phyloP scores from a whole-genome alignment of 2,329 filamentous ascomycete species.

The Epichloe sylvatica region DNA sequence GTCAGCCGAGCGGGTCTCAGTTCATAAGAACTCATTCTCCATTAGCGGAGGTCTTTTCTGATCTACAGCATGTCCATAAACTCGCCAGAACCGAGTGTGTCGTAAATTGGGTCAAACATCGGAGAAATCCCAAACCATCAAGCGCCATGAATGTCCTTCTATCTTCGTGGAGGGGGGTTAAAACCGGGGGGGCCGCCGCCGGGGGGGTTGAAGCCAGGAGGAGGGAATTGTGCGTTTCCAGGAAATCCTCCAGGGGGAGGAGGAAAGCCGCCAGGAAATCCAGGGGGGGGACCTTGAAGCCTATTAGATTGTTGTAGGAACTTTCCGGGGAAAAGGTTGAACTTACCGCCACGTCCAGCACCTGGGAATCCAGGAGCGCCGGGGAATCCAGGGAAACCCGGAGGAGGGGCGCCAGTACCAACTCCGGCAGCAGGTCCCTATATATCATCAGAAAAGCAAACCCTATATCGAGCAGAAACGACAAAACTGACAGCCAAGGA shows the following conservation, averaged over 20 bases:
- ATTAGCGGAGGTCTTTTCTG: not conserved
- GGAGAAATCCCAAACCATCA: slow-evolving; percentile 12
- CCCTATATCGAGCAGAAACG: not conserved
- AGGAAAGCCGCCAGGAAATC: slow-evolving; percentile 36
- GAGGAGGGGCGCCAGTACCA: slow-evolving; percentile 56
- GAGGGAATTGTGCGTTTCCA: slow-evolving; percentile 9
- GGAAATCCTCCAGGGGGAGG: slow-evolving; percentile 30
- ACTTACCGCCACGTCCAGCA: slow-evolving; percentile 43
- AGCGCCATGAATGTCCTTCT: slow-evolving; percentile 16
- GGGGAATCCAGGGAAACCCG: slow-evolving; percentile 39
- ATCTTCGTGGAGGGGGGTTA: slow-evolving; percentile 57
- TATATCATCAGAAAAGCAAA: slow-evolving; percentile 10
- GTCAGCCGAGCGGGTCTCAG: not conserved
- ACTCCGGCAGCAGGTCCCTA: slow-evolving; percentile 75
- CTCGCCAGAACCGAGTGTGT: slow-evolving; percentile 9
- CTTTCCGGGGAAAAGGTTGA: slow-evolving; percentile 4
- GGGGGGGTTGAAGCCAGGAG: slow-evolving; percentile 14
- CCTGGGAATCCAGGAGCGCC: slow-evolving; percentile 32
- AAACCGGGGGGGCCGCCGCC: slow-evolving; percentile 45
- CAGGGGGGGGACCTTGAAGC: slow-evolving; percentile 30
- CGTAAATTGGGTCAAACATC: slow-evolving; percentile 12
- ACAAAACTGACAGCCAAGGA: slow-evolving; percentile 54
- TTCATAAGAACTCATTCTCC: not conserved
- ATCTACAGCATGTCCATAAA: slow-evolving; percentile 4
- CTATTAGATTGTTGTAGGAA: slow-evolving; percentile 18